phyloP scores from a whole-genome alignment of 2,329 filamentous ascomycete species.

The Aspergillus sp. region DNA sequence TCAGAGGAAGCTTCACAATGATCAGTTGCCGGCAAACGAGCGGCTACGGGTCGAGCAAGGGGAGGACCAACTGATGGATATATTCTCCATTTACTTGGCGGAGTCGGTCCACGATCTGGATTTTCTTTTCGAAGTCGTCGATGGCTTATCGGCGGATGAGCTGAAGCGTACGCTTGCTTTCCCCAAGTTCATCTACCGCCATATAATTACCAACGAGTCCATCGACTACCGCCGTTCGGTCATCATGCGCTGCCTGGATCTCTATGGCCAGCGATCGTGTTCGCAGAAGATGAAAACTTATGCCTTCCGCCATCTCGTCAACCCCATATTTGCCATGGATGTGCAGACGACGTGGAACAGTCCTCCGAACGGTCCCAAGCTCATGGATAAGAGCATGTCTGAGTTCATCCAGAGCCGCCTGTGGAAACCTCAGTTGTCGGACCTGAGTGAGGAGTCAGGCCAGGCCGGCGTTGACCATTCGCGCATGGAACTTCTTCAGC shows the following conservation, averaged over 20 bases:
- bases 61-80: slow-evolving; percentile 79
- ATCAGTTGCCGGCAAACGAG: slow-evolving; percentile 67
- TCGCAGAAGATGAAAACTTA: slow-evolving; percentile 92
- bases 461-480: slow-evolving; percentile 92
- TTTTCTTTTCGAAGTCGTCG: slow-evolving; percentile 78
- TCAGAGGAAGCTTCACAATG: slow-evolving; percentile 68
- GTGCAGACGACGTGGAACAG: slow-evolving; percentile 76
- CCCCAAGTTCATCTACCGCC: slow-evolving; percentile 76
- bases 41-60: slow-evolving; percentile 86
- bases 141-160: slow-evolving; percentile 78
- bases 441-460: slow-evolving; percentile 75
- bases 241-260: slow-evolving; percentile 79
- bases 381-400: slow-evolving; percentile 84
- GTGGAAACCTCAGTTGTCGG: slow-evolving; percentile 84
- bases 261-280: slow-evolving; percentile 74
- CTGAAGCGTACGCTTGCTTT: slow-evolving; percentile 74
- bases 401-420: slow-evolving; percentile 89
- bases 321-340: slow-evolving; percentile 95
- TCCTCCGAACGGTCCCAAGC: slow-evolving; percentile 58
- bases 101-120: slow-evolving; percentile 75
- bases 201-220: slow-evolving; percentile 79
- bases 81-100: slow-evolving; percentile 77
- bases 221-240: slow-evolving; percentile 82
- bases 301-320: slow-evolving; percentile 85
- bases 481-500: slow-evolving; percentile 89